phyloP scores from a whole-genome alignment of 768 basidiomycete genomes.

The Russula dissimulans region DNA sequence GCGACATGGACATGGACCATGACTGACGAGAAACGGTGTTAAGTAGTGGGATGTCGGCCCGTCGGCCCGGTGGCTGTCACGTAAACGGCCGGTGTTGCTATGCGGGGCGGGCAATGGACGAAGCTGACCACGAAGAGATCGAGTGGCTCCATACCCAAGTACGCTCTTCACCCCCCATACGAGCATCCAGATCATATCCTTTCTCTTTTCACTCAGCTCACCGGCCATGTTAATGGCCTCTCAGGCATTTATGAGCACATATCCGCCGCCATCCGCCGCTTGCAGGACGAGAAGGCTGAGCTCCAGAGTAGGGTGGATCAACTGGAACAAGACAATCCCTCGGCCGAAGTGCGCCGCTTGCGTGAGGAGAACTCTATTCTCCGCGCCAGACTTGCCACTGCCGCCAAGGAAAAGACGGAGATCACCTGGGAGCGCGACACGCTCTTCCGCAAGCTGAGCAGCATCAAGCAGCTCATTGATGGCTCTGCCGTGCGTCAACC shows the following conservation, averaged over 20 bases:
- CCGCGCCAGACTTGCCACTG: background rate
- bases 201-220: background rate
- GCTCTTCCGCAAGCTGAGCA: constrained; percentile 4
- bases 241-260: constrained; percentile 27
- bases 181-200: background rate
- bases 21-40: too few relatives aligned
- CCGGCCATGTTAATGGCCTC: background rate
- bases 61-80: background rate
- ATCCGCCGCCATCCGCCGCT: constrained; percentile 17
- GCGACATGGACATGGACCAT: background rate
- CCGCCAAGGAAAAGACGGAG: constrained; percentile 6
- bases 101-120: background rate
- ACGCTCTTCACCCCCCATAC: background rate
- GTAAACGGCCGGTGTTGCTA: background rate
- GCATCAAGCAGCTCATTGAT: constrained; percentile 6
- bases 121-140: constrained; percentile 5
- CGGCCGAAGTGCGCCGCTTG: constrained; percentile 5
- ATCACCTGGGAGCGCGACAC: constrained; percentile 10
- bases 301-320: constrained; percentile 28
- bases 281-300: constrained; percentile 22
- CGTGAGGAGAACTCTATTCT: constrained; percentile 16
- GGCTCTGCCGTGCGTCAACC: background rate
- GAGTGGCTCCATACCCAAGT: constrained; percentile 4
- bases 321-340: constrained; percentile 28
- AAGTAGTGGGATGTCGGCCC: too few relatives aligned